Evolutionary conservation across 169 alveolate species (phyloP).

Genomic region (Plasmodium reichenowi): DNA sequence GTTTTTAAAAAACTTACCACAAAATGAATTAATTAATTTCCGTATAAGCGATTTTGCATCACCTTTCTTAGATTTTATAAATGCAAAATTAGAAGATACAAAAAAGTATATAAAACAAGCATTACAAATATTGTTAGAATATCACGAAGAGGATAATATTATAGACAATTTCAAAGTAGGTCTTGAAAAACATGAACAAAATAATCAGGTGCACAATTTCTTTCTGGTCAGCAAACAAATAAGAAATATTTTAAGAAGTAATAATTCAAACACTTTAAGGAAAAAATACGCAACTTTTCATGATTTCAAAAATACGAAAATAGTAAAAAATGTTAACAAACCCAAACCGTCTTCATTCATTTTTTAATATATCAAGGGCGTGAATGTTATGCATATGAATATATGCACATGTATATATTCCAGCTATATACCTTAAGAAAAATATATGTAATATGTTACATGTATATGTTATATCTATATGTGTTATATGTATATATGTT

Average conservation of each 20-base stretch:
- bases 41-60: conserved; percentile 36
- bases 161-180: conserved; percentile 12
- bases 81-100: conserved; percentile 66
- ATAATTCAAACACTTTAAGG: background rate
- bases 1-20: conserved; percentile 60
- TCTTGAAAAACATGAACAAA: conserved; percentile 5
- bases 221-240: conserved; percentile 31
- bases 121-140: conserved; percentile 12
- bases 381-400: too few relatives aligned
- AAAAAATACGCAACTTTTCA: conserved; percentile 67
- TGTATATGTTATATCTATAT: too few relatives aligned
- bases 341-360: conserved; percentile 41
- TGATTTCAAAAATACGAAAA: conserved; percentile 31
- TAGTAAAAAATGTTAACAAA: background rate
- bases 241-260: conserved; percentile 22
- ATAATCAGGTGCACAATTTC: background rate
- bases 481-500: too few relatives aligned
- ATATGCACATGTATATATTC: too few relatives aligned
- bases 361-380: conserved; percentile 1
- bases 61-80: conserved; percentile 48
- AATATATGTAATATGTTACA: too few relatives aligned
- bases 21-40: conserved; percentile 16
- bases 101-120: conserved; percentile 46
- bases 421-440: too few relatives aligned
- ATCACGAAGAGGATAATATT: conserved; percentile 25